These are phyloP conservation scores for Alternaria tenuissima DNA, from an alignment of 2,329 filamentous ascomycete species.

Conservation along the genomic window DNA sequence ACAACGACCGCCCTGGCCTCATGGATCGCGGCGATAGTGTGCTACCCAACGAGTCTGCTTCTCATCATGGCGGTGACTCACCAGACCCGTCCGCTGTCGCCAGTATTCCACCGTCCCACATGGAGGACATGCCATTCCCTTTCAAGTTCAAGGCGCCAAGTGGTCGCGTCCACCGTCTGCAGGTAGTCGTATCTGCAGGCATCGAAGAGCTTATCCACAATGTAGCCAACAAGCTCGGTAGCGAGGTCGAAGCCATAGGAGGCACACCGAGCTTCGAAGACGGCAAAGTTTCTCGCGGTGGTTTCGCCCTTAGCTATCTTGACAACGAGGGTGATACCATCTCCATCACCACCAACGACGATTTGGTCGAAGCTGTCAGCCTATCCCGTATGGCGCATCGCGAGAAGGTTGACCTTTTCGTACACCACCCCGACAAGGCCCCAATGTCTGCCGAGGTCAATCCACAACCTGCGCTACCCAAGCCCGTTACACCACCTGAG, in stretches of 20 bases:
- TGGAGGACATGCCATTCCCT: conserved; percentile 80
- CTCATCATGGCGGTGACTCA: conserved; percentile 82
- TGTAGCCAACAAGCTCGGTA: conserved; percentile 84
- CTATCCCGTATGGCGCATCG: conserved; percentile 78
- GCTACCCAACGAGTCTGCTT: conserved; percentile 91
- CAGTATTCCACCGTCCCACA: conserved; percentile 62
- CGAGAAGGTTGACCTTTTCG: conserved; percentile 97
- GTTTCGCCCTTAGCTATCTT: conserved; percentile 93
- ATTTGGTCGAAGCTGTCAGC: conserved; percentile 87
- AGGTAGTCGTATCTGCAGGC: conserved; percentile 81
- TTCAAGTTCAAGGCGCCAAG: conserved; percentile 99
- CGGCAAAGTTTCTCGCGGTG: conserved; percentile 76
- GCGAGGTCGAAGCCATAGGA: conserved; percentile 83
- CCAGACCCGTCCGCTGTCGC: conserved; percentile 72
- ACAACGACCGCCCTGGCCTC: conserved; percentile 68
- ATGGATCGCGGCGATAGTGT: conserved; percentile 82
- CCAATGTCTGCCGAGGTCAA: conserved; percentile 73
- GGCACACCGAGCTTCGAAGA: conserved; percentile 81
- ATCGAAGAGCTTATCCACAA: conserved; percentile 79
- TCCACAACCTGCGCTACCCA: conserved; percentile 63
- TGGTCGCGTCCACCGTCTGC: conserved; percentile 90
- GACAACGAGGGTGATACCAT: conserved; percentile 97
- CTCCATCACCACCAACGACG: conserved; percentile 94
- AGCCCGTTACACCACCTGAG: conserved; percentile 62
- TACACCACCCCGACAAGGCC: conserved; percentile 92